Evolutionary conservation across 805 yeast genomes (phyloP), one percentile per base, ranked within the genome.

Genomic region (Millerozyma acaciae): DNA sequence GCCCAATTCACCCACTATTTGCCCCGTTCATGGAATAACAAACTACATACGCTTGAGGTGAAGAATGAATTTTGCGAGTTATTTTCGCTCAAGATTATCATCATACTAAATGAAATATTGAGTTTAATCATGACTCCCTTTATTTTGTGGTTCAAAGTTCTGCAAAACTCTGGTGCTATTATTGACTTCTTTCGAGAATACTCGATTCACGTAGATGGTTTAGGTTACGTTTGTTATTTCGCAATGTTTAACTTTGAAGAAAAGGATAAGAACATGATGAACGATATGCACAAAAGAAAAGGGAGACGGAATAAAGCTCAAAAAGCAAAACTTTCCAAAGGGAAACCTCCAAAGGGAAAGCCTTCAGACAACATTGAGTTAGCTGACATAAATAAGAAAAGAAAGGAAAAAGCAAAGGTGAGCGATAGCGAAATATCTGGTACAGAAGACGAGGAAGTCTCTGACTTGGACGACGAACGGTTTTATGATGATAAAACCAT

Each of bases 141-240:
- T 40, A 76, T 93, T n/a, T 62, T 93, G 13, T 88, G 95, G 84
- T 78, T 82, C 51, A 76, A 86, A 13, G 64, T 93, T 17, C 87
- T 96, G 3, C 71, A 72, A 32, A 71, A 78, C 16, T 67, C 90
- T 9, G 89, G 84, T 18, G 69, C 76, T 17, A 83, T 93, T 28
- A 75, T 93, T 20, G 97, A 93, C 51, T 93, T 93, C 51, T 86
- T 90, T 56, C 65, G 97, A 35, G 97, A 90, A 38, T 82, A 76
- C 45, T 80, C 95, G 8, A 80, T 88, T 8, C 93, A 90, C 54
- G 86, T 89, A 30, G 97, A 89, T 61, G 97, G 96, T 0, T 65
- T 93, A 25, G 99, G 98, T 0, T 83, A 89, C 50, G 95, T 93
- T 23, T 90, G 97, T 52, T 80, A 86, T 19, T 87, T 81, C 68